These are phyloP conservation scores for Parathielavia hyrcaniae DNA, from an alignment of 495 filamentous ascomycete genomes.

Conservation along the genomic window DNA sequence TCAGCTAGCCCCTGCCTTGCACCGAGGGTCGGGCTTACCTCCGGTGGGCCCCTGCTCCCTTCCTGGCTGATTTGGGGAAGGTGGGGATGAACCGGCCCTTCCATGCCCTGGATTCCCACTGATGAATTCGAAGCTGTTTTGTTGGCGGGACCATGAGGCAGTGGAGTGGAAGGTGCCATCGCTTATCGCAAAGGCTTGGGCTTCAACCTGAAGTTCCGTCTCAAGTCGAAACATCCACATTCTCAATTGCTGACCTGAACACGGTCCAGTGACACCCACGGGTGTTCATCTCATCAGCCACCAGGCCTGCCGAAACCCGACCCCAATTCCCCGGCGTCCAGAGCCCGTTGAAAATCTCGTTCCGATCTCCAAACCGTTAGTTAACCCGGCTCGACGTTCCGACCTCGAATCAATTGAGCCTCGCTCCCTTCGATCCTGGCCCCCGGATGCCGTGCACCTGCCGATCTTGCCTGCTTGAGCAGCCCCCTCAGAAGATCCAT, in stretches of 20 bases:
- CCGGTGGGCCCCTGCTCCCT: constrained; percentile 6
- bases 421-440: constrained; percentile 5
- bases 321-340: not conserved
- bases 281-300: too few relatives aligned
- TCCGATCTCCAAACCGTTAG: not conserved
- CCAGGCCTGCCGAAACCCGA: not conserved
- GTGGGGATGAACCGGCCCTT: constrained; percentile 4
- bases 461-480: constrained; percentile 19
- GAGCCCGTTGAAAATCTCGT: not conserved
- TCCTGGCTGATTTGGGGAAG: constrained; percentile 16
- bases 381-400: not conserved
- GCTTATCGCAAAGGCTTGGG: constrained; percentile 1
- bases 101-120: not conserved
- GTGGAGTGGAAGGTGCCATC: not conserved
- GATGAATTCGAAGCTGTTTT: not conserved
- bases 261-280: too few relatives aligned
- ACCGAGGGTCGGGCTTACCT: not conserved
- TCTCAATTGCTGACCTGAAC: not conserved
- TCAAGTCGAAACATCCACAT: not conserved
- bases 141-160: not conserved
- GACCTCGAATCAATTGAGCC: not conserved
- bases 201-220: too few relatives aligned
- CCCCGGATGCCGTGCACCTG: constrained; percentile 1
- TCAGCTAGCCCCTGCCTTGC: constrained; percentile 10
- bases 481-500: not conserved